Base-by-base conservation (phyloP, 495 filamentous ascomycete species). In the Wilcoxina mikolae region DNA sequence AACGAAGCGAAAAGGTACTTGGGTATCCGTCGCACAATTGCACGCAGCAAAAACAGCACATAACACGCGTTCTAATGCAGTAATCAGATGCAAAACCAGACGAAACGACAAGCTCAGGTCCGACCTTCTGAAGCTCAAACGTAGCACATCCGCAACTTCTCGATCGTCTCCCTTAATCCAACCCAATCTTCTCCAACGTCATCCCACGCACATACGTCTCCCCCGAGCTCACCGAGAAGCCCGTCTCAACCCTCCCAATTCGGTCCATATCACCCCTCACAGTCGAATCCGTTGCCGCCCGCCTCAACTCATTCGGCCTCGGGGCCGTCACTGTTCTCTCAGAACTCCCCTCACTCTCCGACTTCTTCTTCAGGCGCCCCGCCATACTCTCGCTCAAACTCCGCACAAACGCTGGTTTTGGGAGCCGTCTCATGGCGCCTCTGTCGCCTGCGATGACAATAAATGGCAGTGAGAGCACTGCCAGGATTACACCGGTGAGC, bases 141-240 rank as follows among this genome's bases (percentile, higher is more conserved):
- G n/a, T n/a, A n/a, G n/a, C n/a, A n/a, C n/a, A n/a, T n/a, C n/a
- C n/a, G n/a, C n/a, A n/a, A n/a, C n/a, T n/a, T n/a, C n/a, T n/a
- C n/a, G n/a, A n/a, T n/a, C n/a, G n/a, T n/a, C n/a, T n/a, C n/a
- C n/a, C n/a, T 20, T 43, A 43, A 20, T 43, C 39, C 39, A 43
- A 4, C 17, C 59, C 60, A 12, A 62, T 43, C 38, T 60, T 59
- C 45, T 55, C 60, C 39, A 62, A 31, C 9, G 49, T 35, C 55
- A 62, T 58, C 59, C 39, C 59, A 18, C 60, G 61, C 1, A 62
- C 54, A 23, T 62, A 62, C 0, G 59, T 62, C 23, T 62, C 60
- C 17, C 48, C 28, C 11, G 60, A 62, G 20, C 59, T 62, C 4
- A 59, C 55, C 23, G 59, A 55, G 38, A 55, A 35, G 53, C 59